These are phyloP conservation scores for Ogataea paradorogensis DNA, from an alignment of 805 yeast genomes.

Conservation along the genomic window DNA sequence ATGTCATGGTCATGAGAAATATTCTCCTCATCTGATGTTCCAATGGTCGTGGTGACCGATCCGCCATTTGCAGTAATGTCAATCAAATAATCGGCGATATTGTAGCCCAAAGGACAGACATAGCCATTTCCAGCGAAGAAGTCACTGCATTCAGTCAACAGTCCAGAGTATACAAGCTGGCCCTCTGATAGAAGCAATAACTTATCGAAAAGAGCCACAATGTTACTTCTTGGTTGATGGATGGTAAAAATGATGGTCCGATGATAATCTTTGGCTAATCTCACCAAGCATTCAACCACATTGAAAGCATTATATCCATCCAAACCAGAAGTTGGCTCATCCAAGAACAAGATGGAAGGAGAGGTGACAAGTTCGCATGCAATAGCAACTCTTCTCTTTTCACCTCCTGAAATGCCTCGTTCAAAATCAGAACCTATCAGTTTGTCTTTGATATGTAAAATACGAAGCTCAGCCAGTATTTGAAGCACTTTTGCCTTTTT, in stretches of 20 bases:
- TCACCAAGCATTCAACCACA: constrained; percentile 80
- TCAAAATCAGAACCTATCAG: constrained; percentile 85
- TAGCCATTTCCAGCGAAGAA: constrained; percentile 76
- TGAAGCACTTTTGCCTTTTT: constrained; percentile 81
- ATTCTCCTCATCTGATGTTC: constrained; percentile 16
- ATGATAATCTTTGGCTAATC: constrained; percentile 73
- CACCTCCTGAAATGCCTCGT: constrained; percentile 93
- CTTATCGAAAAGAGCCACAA: constrained; percentile 86
- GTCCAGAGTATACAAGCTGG: constrained; percentile 82
- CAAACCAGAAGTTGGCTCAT: constrained; percentile 94
- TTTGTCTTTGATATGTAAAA: constrained; percentile 76
- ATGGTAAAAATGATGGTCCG: constrained; percentile 91
- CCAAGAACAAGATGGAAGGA: constrained; percentile 77
- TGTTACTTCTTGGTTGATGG: constrained; percentile 96
- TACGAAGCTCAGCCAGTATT: constrained; percentile 81
- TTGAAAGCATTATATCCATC: constrained; percentile 92
- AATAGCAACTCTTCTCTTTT: constrained; percentile 85
- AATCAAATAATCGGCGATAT: constrained; percentile 89
- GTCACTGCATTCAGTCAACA: constrained; percentile 68
- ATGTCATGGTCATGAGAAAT: constrained; percentile 28
- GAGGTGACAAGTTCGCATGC: constrained; percentile 92
- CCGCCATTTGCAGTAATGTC: constrained; percentile 70
- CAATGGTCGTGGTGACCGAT: background rate
- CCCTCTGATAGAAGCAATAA: constrained; percentile 81
- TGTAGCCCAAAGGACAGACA: constrained; percentile 83